phyloP scores from a whole-genome alignment of 129 eudicot species.

The Pulicaria dysenterica region DNA sequence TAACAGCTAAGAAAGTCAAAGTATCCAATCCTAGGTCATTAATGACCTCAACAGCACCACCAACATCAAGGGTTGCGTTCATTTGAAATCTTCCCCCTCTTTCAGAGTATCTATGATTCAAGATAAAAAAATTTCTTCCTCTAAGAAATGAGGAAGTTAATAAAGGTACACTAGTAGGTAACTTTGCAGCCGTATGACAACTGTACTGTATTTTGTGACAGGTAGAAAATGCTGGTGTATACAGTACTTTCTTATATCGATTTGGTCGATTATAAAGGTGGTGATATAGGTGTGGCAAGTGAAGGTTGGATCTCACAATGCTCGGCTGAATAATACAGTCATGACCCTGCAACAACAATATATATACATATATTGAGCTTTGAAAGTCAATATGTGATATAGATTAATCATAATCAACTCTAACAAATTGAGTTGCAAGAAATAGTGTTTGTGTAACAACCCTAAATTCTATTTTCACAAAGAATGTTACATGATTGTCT shows the following conservation, averaged over 20 bases:
- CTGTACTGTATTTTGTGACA: conserved; percentile 30
- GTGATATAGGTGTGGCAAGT: conserved; percentile 32
- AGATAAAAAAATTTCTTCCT: conserved; percentile 37
- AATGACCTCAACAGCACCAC: conserved; percentile 81
- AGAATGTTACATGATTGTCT: too few species aligned
- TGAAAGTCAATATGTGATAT: background rate
- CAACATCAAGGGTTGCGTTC: conserved; percentile 64
- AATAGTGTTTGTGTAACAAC: too few species aligned
- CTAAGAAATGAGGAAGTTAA: conserved; percentile 43
- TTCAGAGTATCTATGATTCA: conserved; percentile 28
- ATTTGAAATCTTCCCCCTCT: conserved; percentile 38
- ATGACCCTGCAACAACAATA: conserved; percentile 53
- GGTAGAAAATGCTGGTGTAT: conserved; percentile 32
- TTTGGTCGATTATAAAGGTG: conserved; percentile 29
- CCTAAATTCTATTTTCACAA: too few species aligned
- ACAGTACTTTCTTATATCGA: conserved; percentile 33
- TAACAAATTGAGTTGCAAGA: too few species aligned
- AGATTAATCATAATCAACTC: background rate
- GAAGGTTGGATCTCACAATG: conserved; percentile 29
- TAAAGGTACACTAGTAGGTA: conserved; percentile 33
- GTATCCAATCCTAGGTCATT: conserved; percentile 95
- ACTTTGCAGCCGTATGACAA: conserved; percentile 21
- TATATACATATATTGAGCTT: background rate
- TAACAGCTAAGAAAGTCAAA: conserved; percentile 79
- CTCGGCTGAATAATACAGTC: conserved; percentile 42